A percentile compares a stretch with the other conserved stretches of the same genome.
These are phyloP conservation scores for Bisporella sp. DNA, from an alignment of 2,329 filamentous ascomycete species.

Conservation along the genomic window DNA sequence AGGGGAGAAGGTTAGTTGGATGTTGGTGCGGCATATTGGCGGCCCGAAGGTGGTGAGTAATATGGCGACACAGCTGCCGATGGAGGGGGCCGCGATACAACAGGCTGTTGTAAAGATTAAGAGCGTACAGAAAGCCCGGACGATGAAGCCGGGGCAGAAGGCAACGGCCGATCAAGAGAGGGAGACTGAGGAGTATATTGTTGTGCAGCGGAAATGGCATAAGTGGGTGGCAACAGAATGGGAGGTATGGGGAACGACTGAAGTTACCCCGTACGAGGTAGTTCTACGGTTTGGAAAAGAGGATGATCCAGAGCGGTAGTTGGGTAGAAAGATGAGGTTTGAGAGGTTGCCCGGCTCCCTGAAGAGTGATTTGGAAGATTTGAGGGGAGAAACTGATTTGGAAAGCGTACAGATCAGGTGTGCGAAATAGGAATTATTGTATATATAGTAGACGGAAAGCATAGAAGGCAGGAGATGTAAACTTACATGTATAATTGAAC, in stretches of 20 bases:
- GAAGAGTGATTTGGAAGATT: no score
- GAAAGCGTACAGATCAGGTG: no score
- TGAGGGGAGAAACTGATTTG: no score
- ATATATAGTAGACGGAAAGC: no score
- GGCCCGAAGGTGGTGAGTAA: constrained; percentile 37
- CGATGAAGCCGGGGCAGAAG: constrained; percentile 25
- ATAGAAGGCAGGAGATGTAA: no score
- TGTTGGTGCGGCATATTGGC: constrained; percentile 44
- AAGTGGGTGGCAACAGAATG: constrained; percentile 42
- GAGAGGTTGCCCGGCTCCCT: no score
- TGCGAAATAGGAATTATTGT: no score
- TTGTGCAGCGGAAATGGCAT: constrained; percentile 45
- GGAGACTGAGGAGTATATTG: constrained; percentile 56
- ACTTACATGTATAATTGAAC: no score
- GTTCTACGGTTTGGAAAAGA: no score
- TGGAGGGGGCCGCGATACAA: constrained; percentile 38
- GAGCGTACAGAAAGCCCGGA: constrained; percentile 47
- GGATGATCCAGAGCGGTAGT: no score
- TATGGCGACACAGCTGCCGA: constrained; percentile 41
- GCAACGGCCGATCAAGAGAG: constrained; percentile 42
- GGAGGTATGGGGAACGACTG: constrained; percentile 58
- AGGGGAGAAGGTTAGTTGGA: constrained; percentile 42
- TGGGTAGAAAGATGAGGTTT: no score
- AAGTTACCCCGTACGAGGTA: constrained; percentile 33
- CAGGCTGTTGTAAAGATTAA: constrained; percentile 55